Conservation (phyloP, 306 rosid genomes). For the Malus asiatica region DNA sequence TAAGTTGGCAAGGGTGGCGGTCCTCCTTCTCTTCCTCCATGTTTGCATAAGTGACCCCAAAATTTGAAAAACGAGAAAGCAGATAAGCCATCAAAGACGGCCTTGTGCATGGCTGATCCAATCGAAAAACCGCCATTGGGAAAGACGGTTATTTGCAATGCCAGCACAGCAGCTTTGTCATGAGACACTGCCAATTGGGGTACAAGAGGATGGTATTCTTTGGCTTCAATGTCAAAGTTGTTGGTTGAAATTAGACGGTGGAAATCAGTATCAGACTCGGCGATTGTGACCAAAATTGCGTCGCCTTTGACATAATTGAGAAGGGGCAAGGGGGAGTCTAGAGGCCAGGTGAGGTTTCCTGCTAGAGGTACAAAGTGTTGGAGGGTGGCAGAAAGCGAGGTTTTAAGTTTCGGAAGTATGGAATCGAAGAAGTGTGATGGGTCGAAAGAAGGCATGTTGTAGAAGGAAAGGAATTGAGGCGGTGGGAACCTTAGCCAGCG, state of each 20-base stretch:
- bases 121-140: background rate
- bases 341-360: background rate
- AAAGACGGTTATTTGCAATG: background rate
- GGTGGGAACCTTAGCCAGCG: background rate
- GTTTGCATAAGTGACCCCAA: background rate
- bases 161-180: background rate
- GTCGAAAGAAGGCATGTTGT: background rate
- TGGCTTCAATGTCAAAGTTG: background rate
- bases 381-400: background rate
- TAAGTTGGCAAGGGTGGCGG: background rate
- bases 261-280: background rate
- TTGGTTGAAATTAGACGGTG: background rate
- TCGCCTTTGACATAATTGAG: background rate
- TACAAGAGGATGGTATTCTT: background rate
- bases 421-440: background rate
- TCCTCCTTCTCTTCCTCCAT: background rate
- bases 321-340: background rate
- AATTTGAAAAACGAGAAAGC: background rate
- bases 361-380: background rate
- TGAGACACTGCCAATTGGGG: background rate
- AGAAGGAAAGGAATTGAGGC: background rate
- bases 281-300: background rate
- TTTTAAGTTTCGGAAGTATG: background rate
- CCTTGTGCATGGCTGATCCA: background rate
- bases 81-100: background rate